Conservation (phyloP, 257 asterid genomes). For the Nyctanthes arbortristis region DNA sequence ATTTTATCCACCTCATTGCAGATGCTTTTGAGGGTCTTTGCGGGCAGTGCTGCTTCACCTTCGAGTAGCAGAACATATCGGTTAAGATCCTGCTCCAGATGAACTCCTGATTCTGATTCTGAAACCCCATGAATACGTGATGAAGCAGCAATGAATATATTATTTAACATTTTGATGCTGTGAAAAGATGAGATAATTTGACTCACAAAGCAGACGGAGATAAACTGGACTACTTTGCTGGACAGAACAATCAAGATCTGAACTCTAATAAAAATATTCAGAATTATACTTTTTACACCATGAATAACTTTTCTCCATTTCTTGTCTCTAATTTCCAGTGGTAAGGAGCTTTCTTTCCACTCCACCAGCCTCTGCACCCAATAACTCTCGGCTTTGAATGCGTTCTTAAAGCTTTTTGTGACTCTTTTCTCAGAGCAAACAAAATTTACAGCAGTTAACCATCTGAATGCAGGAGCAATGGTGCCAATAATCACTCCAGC, state of each 20-base stretch:
- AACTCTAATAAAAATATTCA: neutral
- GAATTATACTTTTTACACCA: neutral
- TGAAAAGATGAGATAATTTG: neutral
- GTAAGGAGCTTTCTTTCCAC: constrained; percentile 15
- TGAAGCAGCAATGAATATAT: neutral
- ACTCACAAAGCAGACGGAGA: neutral
- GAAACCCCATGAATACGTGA: neutral
- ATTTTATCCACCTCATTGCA: neutral
- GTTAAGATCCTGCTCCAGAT: constrained; percentile 2
- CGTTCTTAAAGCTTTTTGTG: constrained; percentile 2
- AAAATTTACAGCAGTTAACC: neutral
- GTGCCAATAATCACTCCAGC: constrained; percentile 23
- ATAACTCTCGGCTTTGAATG: constrained; percentile 3
- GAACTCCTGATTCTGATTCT: neutral
- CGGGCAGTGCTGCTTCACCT: constrained; percentile 17
- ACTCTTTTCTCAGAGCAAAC: neutral
- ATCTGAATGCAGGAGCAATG: constrained; percentile 17
- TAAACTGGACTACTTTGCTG: neutral
- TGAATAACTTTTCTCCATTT: constrained; percentile 13
- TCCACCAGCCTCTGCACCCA: constrained; percentile 23
- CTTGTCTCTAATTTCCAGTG: neutral
- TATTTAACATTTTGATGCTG: neutral
- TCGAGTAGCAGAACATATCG: constrained; percentile 20
- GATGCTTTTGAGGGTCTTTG: neutral
- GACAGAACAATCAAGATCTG: neutral